Evolutionary conservation across 2,329 filamentous ascomycete genomes (phyloP), one percentile per base, ranked within the genome.

Genomic region (Colletotrichum somersetense): DNA sequence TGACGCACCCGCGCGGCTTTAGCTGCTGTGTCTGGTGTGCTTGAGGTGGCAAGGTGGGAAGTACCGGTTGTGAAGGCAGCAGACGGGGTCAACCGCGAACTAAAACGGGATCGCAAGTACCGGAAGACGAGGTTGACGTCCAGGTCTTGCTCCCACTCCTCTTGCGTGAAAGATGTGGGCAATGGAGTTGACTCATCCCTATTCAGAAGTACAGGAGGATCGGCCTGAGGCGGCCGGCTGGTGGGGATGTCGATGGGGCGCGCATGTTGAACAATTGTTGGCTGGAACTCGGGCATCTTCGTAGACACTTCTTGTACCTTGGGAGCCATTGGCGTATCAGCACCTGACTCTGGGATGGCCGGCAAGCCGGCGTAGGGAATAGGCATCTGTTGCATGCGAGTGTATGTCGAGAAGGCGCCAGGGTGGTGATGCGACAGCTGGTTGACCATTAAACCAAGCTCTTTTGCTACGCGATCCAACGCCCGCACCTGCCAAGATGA

Each of bases 81-180:
- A 75, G 78, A 81, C 73, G 84, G 81, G 66, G 81, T 80, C 26
- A 85, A 79, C 8, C 84, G 83, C 20, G 88, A 84, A 70, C 89
- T 86, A 80, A 97, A 96, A 71, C 93, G 91, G 23, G 90, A 92
- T 70, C 91, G 89, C 40, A 97, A 87, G 79, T 96, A 98, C 61
- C 91, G 91, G 84, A 98, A 98, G 44, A 98, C 93, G 80, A 97
- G 92, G 79, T 93, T 93, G 75, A 98, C 89, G 78, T 98, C 95
- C 6, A 98, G 88, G 66, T 97, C 93, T 72, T 92, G 91, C 82
- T 98, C 95, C 96, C 96, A 99, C 78, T 97, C 96, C 46, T 96
- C 93, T 76, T 93, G 86, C 1, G 88, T 89, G 73, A 90, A 90
- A 0, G 80, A 74, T 5, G 75, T 75, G 23, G 73, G 53, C 38